A percentile compares a stretch with the other conserved stretches of the same genome.
phyloP scores from a whole-genome alignment of 78 protist species.

The Pigoraptor vietnamica region DNA sequence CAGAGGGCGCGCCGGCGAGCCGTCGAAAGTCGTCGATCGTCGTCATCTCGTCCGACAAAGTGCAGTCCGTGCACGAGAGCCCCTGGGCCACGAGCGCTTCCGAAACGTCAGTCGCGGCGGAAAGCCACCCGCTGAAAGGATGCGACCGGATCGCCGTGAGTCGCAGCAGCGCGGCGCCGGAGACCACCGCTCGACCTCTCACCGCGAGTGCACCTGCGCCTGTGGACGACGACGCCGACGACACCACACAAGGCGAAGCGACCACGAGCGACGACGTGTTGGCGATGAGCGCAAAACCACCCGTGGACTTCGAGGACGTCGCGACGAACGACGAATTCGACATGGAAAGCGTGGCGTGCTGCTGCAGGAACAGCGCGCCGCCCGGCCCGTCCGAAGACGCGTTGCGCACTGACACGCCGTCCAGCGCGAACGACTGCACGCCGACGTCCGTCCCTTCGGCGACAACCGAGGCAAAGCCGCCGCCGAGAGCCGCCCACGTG shows the following conservation, averaged over 20 bases:
- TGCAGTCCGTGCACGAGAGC: neutral
- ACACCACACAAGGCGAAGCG: neutral
- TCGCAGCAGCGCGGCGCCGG: neutral
- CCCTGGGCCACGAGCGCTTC: neutral
- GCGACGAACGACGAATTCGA: neutral
- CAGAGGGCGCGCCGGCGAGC: neutral
- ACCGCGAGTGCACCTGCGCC: neutral
- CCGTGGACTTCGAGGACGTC: neutral
- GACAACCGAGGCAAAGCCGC: neutral
- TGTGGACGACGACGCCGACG: neutral
- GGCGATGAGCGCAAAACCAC: neutral
- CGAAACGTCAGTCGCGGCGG: neutral
- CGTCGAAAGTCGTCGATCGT: neutral
- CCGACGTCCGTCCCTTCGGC: neutral
- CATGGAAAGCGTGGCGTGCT: neutral
- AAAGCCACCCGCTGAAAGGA: neutral
- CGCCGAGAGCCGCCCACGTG: neutral
- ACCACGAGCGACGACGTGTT: neutral
- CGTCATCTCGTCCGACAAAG: neutral
- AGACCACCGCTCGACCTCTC: neutral
- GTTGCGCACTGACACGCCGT: neutral
- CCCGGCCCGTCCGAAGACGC: neutral
- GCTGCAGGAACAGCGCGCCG: neutral
- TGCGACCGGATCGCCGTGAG: neutral
- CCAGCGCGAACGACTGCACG: too few species aligned